Base-by-base conservation (phyloP, 2,329 filamentous ascomycete species). In the Xylaria sp. region DNA sequence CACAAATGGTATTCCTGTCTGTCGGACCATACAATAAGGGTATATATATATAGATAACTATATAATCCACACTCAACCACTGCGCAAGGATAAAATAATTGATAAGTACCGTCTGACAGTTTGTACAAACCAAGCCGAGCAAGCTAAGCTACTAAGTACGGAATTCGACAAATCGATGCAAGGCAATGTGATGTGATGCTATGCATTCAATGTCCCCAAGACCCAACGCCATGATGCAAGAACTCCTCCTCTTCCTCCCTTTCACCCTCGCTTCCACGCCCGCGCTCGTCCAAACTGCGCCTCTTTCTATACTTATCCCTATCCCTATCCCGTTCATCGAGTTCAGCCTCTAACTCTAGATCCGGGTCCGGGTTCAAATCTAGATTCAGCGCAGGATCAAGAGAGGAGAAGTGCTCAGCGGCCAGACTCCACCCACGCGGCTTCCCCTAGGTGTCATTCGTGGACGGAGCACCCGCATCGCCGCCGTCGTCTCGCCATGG, bases 401-500 rank as follows among this genome's bases (percentile, higher is more conserved):
- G 32, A 32, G 32, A n/a, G 0, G 44, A 32, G 16, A 48, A 21
- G 12, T 60, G 27, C 2, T 60, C 60, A 3, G 54, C 47, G 3
- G 69, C 59, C 13, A 61, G 50, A 25, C 61, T 65, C 68, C 70
- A 71, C 29, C 62, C 70, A 32, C 68, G 63, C 25, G 54, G 37
- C 12, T 32, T 44, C 62, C 44, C 62, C 70, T 70, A 72, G 48
- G 65, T 63, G 27, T 72, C 27, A 21, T 67, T 59, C 60, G 61
- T 50, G 27, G 55, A 44, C 0, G 57, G 10, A 5, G 57, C 12
- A 40, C 40, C 42, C 16, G 47, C 18, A 13, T 51, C 25, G 13
- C 29, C 6, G 2, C 60, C 63, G 18, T 70, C 65, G 25, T 72
- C 63, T 32, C 60, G 65, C 70, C 67, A 72, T 23, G 70, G 70